Base-by-base conservation (phyloP, 2,329 filamentous ascomycete genomes). In the Lojkania enalia region DNA sequence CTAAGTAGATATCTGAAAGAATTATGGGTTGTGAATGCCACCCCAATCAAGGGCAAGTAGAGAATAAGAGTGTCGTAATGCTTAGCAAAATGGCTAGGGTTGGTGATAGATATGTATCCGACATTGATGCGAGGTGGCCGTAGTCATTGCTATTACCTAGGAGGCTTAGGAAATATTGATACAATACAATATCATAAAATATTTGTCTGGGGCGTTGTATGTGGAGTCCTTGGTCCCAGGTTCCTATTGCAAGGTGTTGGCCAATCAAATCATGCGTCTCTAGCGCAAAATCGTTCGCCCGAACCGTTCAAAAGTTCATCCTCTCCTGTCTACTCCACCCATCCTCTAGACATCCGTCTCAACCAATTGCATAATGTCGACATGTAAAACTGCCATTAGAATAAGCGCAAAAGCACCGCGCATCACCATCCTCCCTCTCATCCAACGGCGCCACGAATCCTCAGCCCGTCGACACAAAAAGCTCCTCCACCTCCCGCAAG, bases 391-490 rank as follows among this genome's bases (percentile, higher is more conserved):
- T 14, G 44, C 64, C 32, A 30, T 60, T 29, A 59, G 61, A 44
- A 56, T 53, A 52, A 55, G 57, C 46, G 46, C 51, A 5, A 43
- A 29, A 14, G 40, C 51, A 23, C 41, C 32, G 12, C 30, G 52
- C 18, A 52, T 56, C 30, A 36, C 57, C 1, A 52, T 63, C 39
- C 51, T 63, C 20, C 59, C 65, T 3, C 38, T 49, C 6, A 54
- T 54, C 21, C 64, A 70, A 63, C 47, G 44, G 55, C 71, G 74
- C 39, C 64, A 73, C 54, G 70, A 72, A 57, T 75, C 74, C 30
- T 69, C 74, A 18, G 70, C 70, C 42, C 71, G 74, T 35, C 69
- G 75, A 41, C 74, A 74, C 52, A 67, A 68, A 57, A 76, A 76
- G 64, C 67, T 73, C 35, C 69, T 76, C 46, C 64, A 67, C 33